Evolutionary conservation across 2,329 filamentous ascomycete genomes (phyloP).

Genomic region (Cadophora malorum): DNA sequence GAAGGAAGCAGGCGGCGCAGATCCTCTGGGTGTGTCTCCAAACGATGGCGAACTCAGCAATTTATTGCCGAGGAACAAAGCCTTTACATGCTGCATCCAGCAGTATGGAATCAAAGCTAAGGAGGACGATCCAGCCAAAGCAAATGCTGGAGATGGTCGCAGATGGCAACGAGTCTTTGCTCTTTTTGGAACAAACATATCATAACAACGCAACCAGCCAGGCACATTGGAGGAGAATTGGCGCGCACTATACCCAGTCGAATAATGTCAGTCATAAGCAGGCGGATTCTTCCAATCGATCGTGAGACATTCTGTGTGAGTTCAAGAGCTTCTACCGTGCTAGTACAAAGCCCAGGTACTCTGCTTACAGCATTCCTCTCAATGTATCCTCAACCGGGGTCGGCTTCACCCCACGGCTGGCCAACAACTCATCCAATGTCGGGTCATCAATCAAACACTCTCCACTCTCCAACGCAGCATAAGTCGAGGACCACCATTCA

Average conservation of each 20-base stretch:
- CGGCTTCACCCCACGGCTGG: constrained; percentile 22
- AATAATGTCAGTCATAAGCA: background rate
- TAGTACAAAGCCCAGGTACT: background rate
- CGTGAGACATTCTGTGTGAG: background rate
- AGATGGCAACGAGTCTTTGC: constrained; percentile 69
- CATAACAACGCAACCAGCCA: constrained; percentile 16
- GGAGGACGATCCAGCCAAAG: constrained; percentile 49
- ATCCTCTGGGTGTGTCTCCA: constrained; percentile 24
- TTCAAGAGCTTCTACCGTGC: background rate
- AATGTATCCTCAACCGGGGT: constrained; percentile 35
- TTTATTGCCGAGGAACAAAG: constrained; percentile 54
- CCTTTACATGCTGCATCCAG: constrained; percentile 73
- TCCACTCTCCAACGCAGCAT: constrained; percentile 32
- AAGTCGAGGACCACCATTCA: constrained; percentile 39
- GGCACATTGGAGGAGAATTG: background rate
- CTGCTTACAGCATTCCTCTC: constrained; percentile 30
- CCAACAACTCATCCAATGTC: constrained; percentile 34
- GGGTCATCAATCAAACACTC: constrained; percentile 38
- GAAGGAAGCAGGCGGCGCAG: constrained; percentile 7
- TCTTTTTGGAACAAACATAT: constrained; percentile 69
- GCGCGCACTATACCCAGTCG: background rate
- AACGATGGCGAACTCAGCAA: constrained; percentile 28
- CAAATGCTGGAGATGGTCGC: constrained; percentile 52
- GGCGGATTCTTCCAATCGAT: background rate
- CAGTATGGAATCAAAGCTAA: constrained; percentile 68